These are phyloP conservation scores for Pichia thaimueangensis DNA, from an alignment of 805 yeast species.

Conservation along the genomic window DNA sequence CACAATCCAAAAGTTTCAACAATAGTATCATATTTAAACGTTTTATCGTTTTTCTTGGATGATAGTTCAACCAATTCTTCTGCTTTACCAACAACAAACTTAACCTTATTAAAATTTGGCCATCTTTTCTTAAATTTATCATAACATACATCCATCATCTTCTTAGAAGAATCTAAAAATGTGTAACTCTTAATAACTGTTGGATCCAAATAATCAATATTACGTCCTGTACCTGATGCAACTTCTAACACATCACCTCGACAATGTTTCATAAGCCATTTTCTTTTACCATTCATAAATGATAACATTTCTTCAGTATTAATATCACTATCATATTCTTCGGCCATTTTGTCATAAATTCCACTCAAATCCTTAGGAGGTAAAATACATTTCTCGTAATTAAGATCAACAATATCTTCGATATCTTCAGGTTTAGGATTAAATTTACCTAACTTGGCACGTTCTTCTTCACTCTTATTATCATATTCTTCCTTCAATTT, in stretches of 20 bases:
- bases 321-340: conserved; percentile 73
- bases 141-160: conserved; percentile 79
- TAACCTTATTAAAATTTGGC: conserved; percentile 66
- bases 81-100: conserved; percentile 86
- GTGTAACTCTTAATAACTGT: conserved; percentile 65
- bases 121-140: conserved; percentile 62
- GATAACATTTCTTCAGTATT: conserved; percentile 64
- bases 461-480: conserved; percentile 16
- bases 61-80: conserved; percentile 62
- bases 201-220: conserved; percentile 66
- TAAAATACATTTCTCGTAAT: conserved; percentile 39
- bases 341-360: conserved; percentile 73
- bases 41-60: conserved; percentile 21
- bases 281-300: conserved; percentile 58
- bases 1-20: conserved; percentile 93
- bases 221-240: conserved; percentile 95
- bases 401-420: conserved; percentile 21
- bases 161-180: conserved; percentile 73
- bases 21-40: conserved; percentile 77
- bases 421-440: conserved; percentile 33
- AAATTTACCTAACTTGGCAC: conserved; percentile 19
- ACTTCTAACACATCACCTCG: conserved; percentile 91
- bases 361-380: conserved; percentile 76
- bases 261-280: conserved; percentile 71
- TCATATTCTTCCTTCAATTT: conserved; percentile 38